Conservation (phyloP, 192 early-diverging fungal genomes). For the Backusella liffmaniae region DNA sequence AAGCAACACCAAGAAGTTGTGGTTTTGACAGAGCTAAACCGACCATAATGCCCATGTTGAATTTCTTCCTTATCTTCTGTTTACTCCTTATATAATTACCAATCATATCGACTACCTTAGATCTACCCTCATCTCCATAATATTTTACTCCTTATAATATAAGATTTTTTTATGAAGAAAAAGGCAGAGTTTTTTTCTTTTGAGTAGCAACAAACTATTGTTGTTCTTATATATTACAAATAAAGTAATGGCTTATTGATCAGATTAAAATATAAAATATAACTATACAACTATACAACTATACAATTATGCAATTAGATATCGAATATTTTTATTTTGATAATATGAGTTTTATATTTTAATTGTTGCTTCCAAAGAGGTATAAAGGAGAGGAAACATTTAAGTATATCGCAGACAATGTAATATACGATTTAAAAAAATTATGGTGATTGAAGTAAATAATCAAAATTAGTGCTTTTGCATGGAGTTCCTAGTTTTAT, state of each 20-base stretch:
- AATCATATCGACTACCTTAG: background rate
- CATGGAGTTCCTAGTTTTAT: background rate
- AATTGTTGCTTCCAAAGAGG: background rate
- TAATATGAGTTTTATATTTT: background rate
- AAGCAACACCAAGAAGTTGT: conserved; percentile 43
- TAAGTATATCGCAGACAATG: background rate
- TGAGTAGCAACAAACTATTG: background rate
- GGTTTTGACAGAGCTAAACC: conserved; percentile 24
- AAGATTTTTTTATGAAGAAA: background rate
- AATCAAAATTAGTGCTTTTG: conserved; percentile 6
- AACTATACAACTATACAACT: too few relatives aligned
- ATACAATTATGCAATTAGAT: background rate
- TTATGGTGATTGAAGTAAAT: background rate
- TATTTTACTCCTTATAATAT: background rate
- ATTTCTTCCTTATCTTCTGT: background rate
- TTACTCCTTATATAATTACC: background rate
- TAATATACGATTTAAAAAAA: background rate
- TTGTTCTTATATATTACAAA: background rate
- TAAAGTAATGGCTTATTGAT: background rate
- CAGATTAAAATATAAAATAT: background rate
- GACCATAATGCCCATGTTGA: background rate
- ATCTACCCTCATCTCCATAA: background rate
- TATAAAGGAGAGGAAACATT: background rate
- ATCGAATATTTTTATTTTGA: background rate
- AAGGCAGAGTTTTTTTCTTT: background rate